phyloP scores from a whole-genome alignment of 371 early-diverging fungal species.

The Saksenaea oblongispora region DNA sequence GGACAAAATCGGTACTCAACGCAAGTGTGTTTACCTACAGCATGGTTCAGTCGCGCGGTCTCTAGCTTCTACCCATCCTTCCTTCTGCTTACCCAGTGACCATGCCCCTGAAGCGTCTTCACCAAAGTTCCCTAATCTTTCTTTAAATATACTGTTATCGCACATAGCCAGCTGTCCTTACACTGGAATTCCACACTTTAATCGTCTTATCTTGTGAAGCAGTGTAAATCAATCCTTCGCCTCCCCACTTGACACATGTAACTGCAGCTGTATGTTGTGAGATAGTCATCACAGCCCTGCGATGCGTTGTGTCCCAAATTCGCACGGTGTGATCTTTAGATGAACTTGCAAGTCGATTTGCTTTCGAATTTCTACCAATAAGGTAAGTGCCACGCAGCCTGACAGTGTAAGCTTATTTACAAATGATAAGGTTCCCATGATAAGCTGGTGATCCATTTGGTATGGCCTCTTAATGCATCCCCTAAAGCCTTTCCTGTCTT shows the following conservation, averaged over 20 bases:
- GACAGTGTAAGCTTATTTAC: slow-evolving; percentile 33
- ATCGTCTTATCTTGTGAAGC: slow-evolving; percentile 92
- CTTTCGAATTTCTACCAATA: slow-evolving; percentile 60
- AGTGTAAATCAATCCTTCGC: slow-evolving; percentile 91
- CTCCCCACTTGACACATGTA: slow-evolving; percentile 94
- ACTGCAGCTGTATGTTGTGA: slow-evolving; percentile 91
- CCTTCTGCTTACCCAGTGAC: slow-evolving; percentile 60
- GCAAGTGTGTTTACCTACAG: slow-evolving; percentile 92
- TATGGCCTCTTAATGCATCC: slow-evolving; percentile 81
- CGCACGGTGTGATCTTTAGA: slow-evolving; percentile 96
- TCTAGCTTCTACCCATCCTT: neutral
- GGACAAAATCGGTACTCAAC: slow-evolving; percentile 84
- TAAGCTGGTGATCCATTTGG: slow-evolving; percentile 85
- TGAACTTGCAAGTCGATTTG: slow-evolving; percentile 84
- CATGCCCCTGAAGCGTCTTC: slow-evolving; percentile 88
- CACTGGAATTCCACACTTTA: slow-evolving; percentile 85
- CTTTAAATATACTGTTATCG: neutral
- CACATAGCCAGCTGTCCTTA: neutral
- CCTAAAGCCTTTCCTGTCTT: slow-evolving; percentile 81
- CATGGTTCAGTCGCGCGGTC: neutral
- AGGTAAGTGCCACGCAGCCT: slow-evolving; percentile 7
- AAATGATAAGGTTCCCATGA: slow-evolving; percentile 93
- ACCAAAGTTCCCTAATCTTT: slow-evolving; percentile 73
- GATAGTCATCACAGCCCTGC: slow-evolving; percentile 78
- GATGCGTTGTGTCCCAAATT: slow-evolving; percentile 90